Evolutionary conservation across 495 filamentous ascomycete genomes (phyloP), one percentile per base, ranked within the genome.

Genomic region (Cercophora samala): DNA sequence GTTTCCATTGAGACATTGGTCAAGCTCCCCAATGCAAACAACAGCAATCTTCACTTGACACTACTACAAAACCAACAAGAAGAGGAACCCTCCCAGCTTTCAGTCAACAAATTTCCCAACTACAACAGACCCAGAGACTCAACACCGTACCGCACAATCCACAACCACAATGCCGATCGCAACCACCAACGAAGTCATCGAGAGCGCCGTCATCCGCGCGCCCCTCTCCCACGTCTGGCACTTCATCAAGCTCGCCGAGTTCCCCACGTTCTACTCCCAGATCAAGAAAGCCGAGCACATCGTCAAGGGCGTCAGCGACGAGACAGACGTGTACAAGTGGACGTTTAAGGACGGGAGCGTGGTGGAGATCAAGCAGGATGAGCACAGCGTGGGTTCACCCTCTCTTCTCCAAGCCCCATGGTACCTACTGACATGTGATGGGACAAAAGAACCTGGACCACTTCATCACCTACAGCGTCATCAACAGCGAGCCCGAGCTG

Each of bases 331-430:
- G 60, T 81, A 88, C 32, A 79, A 83, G 70, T 90, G 88, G 88
- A 82, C 77, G 6, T 90, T 89, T 77, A 81, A 83, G 64, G 88
- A 90, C 69, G 88, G 87, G 18, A 86, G 82, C 25, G 74, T 81
- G 62, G 72, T 88, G 46, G 87, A 90, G 69, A 83, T 90, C 66
- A 90, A 90, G 85, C 85, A 87, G 75, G 88, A 90, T 74, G 88
- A 89, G 78, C 87, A 90, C 78, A 87, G 85, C 64, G 86, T 88
- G 75, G 29, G 82, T 71, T 42, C 19, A 61, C 6, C 15, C 59
- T 26, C 62, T 19, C 42, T 64, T 63, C 21, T 25, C 51, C 19
- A 54, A 58, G 18, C 19, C 54, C 17, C 0, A 24, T 21, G 23
- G 19, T 9, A 56, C n/a, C n/a, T n/a, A n/a, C 53, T 56, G 58